A percentile compares a stretch with the other conserved stretches of the same genome.
Conservation (phyloP, 2,329 filamentous ascomycete species). For the Hypoxylon sp. region DNA sequence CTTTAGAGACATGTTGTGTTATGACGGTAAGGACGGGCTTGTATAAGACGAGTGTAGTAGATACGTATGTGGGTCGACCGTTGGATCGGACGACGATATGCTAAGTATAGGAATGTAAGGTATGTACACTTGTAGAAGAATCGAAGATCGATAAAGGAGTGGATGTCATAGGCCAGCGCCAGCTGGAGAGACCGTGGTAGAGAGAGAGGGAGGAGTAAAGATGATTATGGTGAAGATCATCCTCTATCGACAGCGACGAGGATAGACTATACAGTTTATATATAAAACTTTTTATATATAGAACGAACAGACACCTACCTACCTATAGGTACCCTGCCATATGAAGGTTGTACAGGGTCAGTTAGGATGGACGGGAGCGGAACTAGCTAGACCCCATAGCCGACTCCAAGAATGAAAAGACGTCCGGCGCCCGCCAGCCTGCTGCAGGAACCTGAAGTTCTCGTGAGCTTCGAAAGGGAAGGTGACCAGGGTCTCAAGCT, state of each 20-base stretch:
- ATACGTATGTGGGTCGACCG: slow-evolving; percentile 3
- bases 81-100: no score
- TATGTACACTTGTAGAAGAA: slow-evolving; percentile 37
- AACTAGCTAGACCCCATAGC: no score
- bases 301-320: no score
- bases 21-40: slow-evolving; percentile 17
- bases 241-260: slow-evolving; percentile 34
- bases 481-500: slow-evolving; percentile 35
- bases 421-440: slow-evolving; percentile 17
- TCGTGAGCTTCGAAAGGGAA: slow-evolving; percentile 39
- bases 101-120: slow-evolving; percentile 5
- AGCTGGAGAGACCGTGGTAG: slow-evolving; percentile 34
- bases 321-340: no score
- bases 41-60: slow-evolving; percentile 5
- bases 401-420: slow-evolving; percentile 26
- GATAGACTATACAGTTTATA: slow-evolving; percentile 20
- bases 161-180: slow-evolving; percentile 38
- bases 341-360: no score
- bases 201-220: background rate
- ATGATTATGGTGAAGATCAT: slow-evolving; percentile 32
- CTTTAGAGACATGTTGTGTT: slow-evolving; percentile 37
- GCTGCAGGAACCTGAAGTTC: slow-evolving; percentile 35
- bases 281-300: no score
- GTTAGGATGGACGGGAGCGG: no score
- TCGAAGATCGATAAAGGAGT: slow-evolving; percentile 36